A percentile compares a stretch with the other conserved stretches of the same genome.
These are phyloP conservation scores for Rhodotorula mucilaginosa DNA, from an alignment of 1,284 basidiomycete genomes.

Conservation along the genomic window DNA sequence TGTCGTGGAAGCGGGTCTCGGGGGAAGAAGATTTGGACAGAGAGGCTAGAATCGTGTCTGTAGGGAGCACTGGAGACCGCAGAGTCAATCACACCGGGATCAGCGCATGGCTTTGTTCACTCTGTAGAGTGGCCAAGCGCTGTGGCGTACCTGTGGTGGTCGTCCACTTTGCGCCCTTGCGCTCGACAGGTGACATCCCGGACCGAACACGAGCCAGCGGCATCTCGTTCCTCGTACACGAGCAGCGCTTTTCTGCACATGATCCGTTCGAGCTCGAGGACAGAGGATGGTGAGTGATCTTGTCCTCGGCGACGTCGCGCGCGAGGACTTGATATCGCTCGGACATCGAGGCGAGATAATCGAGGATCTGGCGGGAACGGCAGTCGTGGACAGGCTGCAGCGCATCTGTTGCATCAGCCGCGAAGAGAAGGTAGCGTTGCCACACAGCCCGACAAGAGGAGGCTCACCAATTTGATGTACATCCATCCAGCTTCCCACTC, in stretches of 20 bases:
- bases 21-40: conserved; percentile 28
- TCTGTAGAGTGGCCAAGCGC: too few relatives aligned
- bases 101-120: too few relatives aligned
- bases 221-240: conserved; percentile 14
- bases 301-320: neutral
- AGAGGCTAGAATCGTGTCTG: conserved; percentile 22
- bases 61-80: conserved; percentile 23
- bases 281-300: neutral
- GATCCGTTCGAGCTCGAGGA: neutral
- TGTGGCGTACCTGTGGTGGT: conserved; percentile 23
- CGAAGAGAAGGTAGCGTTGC: neutral
- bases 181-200: conserved; percentile 30
- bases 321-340: conserved; percentile 23
- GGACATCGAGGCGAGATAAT: conserved; percentile 10
- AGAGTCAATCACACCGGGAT: too few relatives aligned
- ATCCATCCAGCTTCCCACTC: conserved; percentile 36
- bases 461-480: conserved; percentile 34
- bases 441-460: neutral
- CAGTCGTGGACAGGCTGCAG: conserved; percentile 19
- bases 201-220: conserved; percentile 30
- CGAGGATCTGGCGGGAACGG: conserved; percentile 15
- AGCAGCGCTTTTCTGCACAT: neutral
- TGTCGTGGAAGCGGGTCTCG: conserved; percentile 29
- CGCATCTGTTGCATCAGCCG: accelerated
- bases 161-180: conserved; percentile 36